Percentiles rank a stretch among this genome's conserved stretches.
Evolutionary conservation across 2,329 filamentous ascomycete genomes (phyloP).

Genomic region (Fusarium humuli): DNA sequence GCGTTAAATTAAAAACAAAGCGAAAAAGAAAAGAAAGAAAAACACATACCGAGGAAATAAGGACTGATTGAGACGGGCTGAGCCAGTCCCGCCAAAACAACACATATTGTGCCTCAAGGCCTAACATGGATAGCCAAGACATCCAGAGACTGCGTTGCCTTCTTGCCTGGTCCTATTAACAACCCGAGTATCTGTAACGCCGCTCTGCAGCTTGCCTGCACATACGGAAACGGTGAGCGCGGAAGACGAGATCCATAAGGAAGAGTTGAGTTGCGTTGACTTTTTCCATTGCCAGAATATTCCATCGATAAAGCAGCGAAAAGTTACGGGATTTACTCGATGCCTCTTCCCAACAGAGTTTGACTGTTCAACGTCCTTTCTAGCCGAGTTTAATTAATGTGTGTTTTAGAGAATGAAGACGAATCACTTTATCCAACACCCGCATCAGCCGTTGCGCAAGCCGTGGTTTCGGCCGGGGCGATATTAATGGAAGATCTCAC

Average conservation of each 20-base stretch:
- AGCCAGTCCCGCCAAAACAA: conserved; percentile 8
- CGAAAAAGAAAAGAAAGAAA: background rate
- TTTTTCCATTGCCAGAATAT: background rate
- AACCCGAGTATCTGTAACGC: conserved; percentile 25
- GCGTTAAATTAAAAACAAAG: background rate
- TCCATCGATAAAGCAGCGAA: background rate
- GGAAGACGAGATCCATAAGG: conserved; percentile 17
- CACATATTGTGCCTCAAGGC: background rate
- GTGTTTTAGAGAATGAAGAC: conserved; percentile 21
- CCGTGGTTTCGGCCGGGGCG: conserved; percentile 18
- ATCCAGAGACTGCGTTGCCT: background rate
- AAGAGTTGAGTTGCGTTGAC: conserved; percentile 5
- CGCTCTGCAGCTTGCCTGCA: conserved; percentile 37
- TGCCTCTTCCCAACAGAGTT: background rate
- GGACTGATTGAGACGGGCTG: background rate
- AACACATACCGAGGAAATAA: background rate
- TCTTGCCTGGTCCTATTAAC: conserved; percentile 1
- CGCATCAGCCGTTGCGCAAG: conserved; percentile 24
- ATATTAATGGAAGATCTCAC: conserved; percentile 30
- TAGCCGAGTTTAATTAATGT: conserved; percentile 1
- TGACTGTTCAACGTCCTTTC: background rate
- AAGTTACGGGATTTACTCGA: conserved; percentile 35
- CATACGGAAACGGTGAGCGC: conserved; percentile 44
- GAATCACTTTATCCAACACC: conserved; percentile 32
- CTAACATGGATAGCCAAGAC: background rate